These are phyloP conservation scores for Ascochyta fabae DNA, from an alignment of 2,329 filamentous ascomycete species.

Conservation along the genomic window DNA sequence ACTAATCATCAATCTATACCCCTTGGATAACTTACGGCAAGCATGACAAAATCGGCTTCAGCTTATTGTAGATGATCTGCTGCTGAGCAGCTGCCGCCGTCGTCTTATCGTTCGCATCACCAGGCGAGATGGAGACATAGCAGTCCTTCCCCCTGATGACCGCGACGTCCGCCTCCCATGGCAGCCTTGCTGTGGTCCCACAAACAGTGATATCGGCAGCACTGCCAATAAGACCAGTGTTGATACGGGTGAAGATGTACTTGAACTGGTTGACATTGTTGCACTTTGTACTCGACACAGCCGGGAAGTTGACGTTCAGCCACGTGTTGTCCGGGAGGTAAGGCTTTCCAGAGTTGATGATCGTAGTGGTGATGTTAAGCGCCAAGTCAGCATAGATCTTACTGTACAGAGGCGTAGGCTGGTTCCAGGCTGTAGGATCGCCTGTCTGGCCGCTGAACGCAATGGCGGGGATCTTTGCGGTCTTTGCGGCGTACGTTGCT, in stretches of 20 bases:
- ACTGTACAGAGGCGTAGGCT: slow-evolving; percentile 58
- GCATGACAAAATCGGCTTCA: slow-evolving; percentile 37
- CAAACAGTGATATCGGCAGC: slow-evolving; percentile 64
- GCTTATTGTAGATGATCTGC: slow-evolving; percentile 33
- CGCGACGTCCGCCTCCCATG: slow-evolving; percentile 64
- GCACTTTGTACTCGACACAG: slow-evolving; percentile 59
- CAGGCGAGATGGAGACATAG: slow-evolving; percentile 68
- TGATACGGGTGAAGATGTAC: slow-evolving; percentile 69
- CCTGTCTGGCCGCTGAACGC: slow-evolving; percentile 68
- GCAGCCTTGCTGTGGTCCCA: slow-evolving; percentile 58
- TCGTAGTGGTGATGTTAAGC: slow-evolving; percentile 61
- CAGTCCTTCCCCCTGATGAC: slow-evolving; percentile 57
- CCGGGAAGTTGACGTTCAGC: slow-evolving; percentile 74
- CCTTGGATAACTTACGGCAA: background rate
- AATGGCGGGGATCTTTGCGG: slow-evolving; percentile 66
- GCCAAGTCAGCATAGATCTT: slow-evolving; percentile 70
- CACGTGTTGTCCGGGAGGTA: slow-evolving; percentile 67
- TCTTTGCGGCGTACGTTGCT: slow-evolving; percentile 64
- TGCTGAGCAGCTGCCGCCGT: slow-evolving; percentile 58
- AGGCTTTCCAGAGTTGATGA: slow-evolving; percentile 64
- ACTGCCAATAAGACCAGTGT: slow-evolving; percentile 50
- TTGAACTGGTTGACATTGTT: slow-evolving; percentile 61
- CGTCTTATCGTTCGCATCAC: slow-evolving; percentile 65
- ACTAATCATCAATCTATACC: too few relatives aligned
- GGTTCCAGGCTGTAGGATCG: slow-evolving; percentile 61